Base-by-base conservation (phyloP, 768 basidiomycete genomes). In the Tylopilus plumbeoviolaceoides region DNA sequence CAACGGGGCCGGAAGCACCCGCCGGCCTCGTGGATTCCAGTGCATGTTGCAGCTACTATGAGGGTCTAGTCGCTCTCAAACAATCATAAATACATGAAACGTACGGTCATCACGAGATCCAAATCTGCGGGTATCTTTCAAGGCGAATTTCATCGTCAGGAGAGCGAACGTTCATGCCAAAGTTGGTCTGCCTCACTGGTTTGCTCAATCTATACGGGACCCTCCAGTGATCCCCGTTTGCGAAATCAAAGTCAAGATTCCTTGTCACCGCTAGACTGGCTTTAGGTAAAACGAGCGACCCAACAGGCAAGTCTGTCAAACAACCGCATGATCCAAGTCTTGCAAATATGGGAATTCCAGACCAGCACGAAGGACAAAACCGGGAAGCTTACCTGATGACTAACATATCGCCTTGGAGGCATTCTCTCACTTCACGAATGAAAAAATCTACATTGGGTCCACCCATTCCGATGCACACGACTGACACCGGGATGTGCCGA, bases 401-500 rank as follows among this genome's bases (percentile, higher is more conserved):
- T 47, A 78, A 66, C 74, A 81, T 74, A 51, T 80, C 78, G 15
- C 89, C 89, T 53, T 67, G 75, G 36, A 89, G 66, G 59, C 84
- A 84, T 67, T 91, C 90, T 55, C 89, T 77, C 23, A 79, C 81
- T 70, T 92, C 89, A 56, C 89, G 80, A 20, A 92, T 79, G 65
- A 91, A 89, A 70, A 91, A 92, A 68, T 92, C 90, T 72, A 84
- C 85, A 70, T 89, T 91, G 1, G 89, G 80, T 54, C 72, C 75
- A 18, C 90, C 90, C 90, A 91, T 92, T 12, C 90, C 90, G 50
- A 91, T 90, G 58, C 85, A 86, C 39, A 89, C 73, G 38, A 91
- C 79, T 7, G 84, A 87, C 27, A 91, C 67, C 8, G 88, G 87
- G 15, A 77, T 67, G 44, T 78, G 79, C 41, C 74, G 75, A 67